Evolutionary conservation across 2,329 filamentous ascomycete species (phyloP).

Genomic region (Coccinonectria pachysandricola): DNA sequence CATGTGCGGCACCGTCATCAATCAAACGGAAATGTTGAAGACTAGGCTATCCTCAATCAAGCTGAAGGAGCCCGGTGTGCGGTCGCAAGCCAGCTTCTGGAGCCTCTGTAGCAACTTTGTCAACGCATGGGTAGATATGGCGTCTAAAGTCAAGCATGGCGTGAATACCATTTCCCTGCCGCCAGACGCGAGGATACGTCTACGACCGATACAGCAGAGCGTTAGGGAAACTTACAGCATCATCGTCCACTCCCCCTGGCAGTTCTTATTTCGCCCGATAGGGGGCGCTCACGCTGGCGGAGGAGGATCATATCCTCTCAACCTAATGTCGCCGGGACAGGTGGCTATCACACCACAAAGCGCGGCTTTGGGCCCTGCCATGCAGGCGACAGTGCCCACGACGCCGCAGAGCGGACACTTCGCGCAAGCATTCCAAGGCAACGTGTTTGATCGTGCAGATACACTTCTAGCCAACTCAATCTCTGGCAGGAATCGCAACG

Average conservation of each 20-base stretch:
- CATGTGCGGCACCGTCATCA: constrained; percentile 59
- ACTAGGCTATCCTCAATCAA: constrained; percentile 68
- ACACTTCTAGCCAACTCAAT: constrained; percentile 48
- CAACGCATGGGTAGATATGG: constrained; percentile 58
- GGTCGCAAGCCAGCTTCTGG: constrained; percentile 54
- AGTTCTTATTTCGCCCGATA: constrained; percentile 27
- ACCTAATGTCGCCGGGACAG: constrained; percentile 20
- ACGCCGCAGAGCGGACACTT: constrained; percentile 52
- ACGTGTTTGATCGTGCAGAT: constrained; percentile 52
- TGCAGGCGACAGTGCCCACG: constrained; percentile 77
- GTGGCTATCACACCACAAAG: constrained; percentile 78
- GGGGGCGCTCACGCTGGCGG: constrained; percentile 7
- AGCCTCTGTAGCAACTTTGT: constrained; percentile 66
- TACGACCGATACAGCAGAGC: constrained; percentile 71
- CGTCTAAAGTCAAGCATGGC: constrained; percentile 45
- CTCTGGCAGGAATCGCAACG: constrained; percentile 45
- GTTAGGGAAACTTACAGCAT: constrained; percentile 70
- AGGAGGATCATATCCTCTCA: constrained; percentile 12
- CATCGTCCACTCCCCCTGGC: constrained; percentile 54
- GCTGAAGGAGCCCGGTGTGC: constrained; percentile 69
- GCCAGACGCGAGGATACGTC: constrained; percentile 59
- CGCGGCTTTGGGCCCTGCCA: constrained; percentile 78
- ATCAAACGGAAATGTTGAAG: constrained; percentile 64
- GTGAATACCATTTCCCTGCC: constrained; percentile 44
- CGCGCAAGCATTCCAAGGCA: constrained; percentile 41